These are phyloP conservation scores for Solanum lignicaule DNA, from an alignment of 257 asterid genomes.

Conservation along the genomic window DNA sequence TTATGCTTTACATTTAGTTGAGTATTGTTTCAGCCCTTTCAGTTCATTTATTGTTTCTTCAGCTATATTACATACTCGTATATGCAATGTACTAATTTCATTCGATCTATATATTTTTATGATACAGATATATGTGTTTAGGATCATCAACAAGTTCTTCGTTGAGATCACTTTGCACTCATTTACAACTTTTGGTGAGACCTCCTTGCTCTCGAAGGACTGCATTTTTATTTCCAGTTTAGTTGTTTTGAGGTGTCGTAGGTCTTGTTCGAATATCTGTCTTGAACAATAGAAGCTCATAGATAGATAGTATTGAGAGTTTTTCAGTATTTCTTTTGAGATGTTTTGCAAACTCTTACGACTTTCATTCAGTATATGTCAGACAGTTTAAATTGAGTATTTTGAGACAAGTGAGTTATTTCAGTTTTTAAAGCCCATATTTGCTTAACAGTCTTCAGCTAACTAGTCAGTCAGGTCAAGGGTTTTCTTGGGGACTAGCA, in stretches of 20 bases:
- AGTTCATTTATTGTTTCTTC: neutral
- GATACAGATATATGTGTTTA: neutral
- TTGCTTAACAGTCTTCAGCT: neutral
- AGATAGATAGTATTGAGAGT: neutral
- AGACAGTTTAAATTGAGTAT: neutral
- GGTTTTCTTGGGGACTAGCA: neutral
- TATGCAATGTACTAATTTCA: neutral
- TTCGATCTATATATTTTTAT: no score
- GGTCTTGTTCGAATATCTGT: neutral
- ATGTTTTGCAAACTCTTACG: neutral
- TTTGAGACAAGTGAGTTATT: neutral
- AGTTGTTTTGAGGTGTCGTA: neutral
- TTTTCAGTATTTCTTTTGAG: neutral
- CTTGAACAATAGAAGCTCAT: neutral
- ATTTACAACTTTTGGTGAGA: neutral
- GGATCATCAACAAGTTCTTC: neutral
- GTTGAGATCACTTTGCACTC: neutral
- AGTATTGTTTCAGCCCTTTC: neutral
- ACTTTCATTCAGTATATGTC: neutral
- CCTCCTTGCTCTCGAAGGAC: neutral
- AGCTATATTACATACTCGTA: no score
- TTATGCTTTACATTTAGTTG: neutral
- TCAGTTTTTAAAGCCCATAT: neutral
- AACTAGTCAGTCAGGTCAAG: neutral
- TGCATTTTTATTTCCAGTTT: no score